phyloP scores from a whole-genome alignment of 1,284 basidiomycete genomes.

The Earliella scabrosa region DNA sequence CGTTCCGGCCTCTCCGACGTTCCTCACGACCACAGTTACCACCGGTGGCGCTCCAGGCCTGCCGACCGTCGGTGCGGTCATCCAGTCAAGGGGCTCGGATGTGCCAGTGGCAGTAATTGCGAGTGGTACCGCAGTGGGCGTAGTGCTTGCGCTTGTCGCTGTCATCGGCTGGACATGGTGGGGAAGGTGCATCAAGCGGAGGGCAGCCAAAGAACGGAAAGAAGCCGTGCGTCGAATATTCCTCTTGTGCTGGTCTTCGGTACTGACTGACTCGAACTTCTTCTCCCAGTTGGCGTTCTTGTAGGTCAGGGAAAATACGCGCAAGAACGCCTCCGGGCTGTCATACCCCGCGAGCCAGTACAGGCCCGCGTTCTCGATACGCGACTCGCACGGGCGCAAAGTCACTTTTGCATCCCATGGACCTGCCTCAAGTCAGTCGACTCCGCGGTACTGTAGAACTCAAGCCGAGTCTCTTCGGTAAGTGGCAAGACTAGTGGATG shows the following conservation, averaged over 20 bases:
- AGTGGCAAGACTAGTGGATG: background rate
- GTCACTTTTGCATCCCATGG: conserved; percentile 32
- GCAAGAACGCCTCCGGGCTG: conserved; percentile 40
- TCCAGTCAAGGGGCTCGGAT: conserved; percentile 4
- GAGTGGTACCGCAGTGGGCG: conserved; percentile 53
- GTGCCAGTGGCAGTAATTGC: conserved; percentile 55
- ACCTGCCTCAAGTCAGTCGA: conserved; percentile 20
- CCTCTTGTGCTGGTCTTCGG: background rate
- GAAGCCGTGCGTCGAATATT: conserved; percentile 42
- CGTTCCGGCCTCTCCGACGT: conserved; percentile 6
- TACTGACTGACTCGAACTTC: background rate
- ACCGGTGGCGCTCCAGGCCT: conserved; percentile 22
- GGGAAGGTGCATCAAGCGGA: conserved; percentile 48
- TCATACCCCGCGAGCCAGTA: conserved; percentile 22
- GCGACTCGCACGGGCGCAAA: conserved; percentile 25
- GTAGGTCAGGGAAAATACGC: conserved; percentile 44
- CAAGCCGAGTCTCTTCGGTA: conserved; percentile 5
- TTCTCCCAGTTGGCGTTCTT: conserved; percentile 35
- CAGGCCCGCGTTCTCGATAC: conserved; percentile 22
- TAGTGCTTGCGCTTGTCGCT: conserved; percentile 47
- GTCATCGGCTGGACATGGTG: conserved; percentile 54
- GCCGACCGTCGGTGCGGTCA: conserved; percentile 4
- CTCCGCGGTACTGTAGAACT: conserved; percentile 8
- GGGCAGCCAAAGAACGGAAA: conserved; percentile 39
- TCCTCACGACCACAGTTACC: conserved; percentile 41